Evolutionary conservation across 208 protist species (phyloP).

Genomic region (Zelonia costaricensis): DNA sequence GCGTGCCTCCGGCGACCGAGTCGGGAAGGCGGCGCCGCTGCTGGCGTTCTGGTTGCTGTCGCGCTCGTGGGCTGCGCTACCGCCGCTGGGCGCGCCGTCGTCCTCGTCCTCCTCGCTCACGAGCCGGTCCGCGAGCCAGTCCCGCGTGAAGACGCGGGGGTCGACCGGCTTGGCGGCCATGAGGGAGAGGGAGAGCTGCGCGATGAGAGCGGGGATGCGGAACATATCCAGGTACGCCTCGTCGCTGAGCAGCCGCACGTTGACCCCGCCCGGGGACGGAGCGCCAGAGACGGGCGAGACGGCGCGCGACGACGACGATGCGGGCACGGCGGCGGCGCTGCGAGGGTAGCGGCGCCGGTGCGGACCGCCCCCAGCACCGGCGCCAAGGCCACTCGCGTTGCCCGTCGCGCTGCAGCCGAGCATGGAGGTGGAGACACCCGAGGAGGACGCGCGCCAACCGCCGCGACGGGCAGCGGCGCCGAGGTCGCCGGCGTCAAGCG

Average conservation of each 20-base stretch:
- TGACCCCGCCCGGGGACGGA: background rate
- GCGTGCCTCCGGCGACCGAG: background rate
- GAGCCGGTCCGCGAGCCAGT: constrained; percentile 52
- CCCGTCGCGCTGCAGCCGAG: background rate
- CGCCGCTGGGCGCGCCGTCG: too few species aligned
- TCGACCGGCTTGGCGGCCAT: constrained; percentile 61
- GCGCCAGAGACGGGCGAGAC: constrained; percentile 1
- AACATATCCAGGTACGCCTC: constrained; percentile 61
- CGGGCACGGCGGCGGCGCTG: background rate
- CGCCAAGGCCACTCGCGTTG: background rate
- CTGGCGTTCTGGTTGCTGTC: background rate
- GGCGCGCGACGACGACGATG: background rate
- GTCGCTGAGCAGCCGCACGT: constrained; percentile 34
- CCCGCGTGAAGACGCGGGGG: constrained; percentile 54
- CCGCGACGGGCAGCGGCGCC: background rate
- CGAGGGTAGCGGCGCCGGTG: background rate
- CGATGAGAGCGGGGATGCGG: constrained; percentile 47
- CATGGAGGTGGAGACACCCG: background rate
- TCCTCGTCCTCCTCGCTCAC: constrained; percentile 29
- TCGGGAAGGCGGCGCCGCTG: background rate
- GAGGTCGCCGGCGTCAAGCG: constrained; percentile 7
- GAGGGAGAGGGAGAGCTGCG: constrained; percentile 51
- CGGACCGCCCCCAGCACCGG: background rate
- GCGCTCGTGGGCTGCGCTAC: background rate
- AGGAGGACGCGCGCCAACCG: too few species aligned